phyloP scores from a whole-genome alignment of 495 filamentous ascomycete species.

The Penicillium cataractarum region DNA sequence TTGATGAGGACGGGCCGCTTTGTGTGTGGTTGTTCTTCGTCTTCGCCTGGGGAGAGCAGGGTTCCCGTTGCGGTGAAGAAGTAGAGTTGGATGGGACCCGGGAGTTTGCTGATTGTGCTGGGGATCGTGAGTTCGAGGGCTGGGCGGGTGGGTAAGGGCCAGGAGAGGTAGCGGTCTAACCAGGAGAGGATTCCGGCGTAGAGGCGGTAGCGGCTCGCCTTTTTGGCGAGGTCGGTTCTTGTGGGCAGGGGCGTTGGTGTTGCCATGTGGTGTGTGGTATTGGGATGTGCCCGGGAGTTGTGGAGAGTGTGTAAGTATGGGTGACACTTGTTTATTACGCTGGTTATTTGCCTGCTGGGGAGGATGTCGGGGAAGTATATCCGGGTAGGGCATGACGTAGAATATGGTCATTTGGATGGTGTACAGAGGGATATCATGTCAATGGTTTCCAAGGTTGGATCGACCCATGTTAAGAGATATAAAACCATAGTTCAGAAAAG shows the following conservation, averaged over 20 bases:
- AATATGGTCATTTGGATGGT: neutral
- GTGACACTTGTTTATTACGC: no score
- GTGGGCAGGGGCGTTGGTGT: constrained; percentile 1
- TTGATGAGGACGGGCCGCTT: constrained; percentile 23
- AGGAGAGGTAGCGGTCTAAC: constrained; percentile 27
- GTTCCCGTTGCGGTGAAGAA: constrained; percentile 21
- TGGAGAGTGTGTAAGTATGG: neutral
- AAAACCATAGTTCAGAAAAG: neutral
- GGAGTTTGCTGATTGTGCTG: constrained; percentile 19
- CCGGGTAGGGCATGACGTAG: constrained; percentile 3
- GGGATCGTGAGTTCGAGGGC: constrained; percentile 23
- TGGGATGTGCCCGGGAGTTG: no score
- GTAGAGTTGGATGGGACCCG: constrained; percentile 25
- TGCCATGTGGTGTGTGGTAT: neutral
- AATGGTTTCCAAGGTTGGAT: neutral
- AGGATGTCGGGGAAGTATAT: neutral
- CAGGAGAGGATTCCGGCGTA: constrained; percentile 19
- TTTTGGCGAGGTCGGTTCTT: constrained; percentile 13
- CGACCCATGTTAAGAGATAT: neutral
- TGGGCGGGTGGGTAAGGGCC: constrained; percentile 17
- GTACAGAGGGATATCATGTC: neutral
- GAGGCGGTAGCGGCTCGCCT: constrained; percentile 22
- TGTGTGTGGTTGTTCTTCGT: constrained; percentile 1
- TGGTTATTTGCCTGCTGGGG: neutral
- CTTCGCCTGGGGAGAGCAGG: neutral